These are phyloP conservation scores for Phytophthora pistaciae DNA, from an alignment of 352 stramenopile genomes.

Conservation along the genomic window DNA sequence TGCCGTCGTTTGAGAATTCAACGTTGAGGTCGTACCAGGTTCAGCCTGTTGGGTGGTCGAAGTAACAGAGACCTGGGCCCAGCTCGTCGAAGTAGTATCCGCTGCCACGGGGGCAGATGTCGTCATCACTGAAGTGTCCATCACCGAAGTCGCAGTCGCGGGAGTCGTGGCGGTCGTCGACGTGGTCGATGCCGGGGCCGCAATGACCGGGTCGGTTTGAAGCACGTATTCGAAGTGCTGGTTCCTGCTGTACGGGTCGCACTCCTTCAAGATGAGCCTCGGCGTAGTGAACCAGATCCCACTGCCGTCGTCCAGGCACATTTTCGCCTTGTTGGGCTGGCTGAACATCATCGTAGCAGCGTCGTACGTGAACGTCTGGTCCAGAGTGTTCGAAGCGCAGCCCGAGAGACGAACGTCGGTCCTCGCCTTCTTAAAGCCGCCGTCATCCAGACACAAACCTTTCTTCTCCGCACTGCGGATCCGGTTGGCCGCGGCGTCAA, in stretches of 20 bases:
- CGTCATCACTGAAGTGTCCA: not conserved
- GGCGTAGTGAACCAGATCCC: not conserved
- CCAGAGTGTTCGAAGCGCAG: slow-evolving; percentile 18
- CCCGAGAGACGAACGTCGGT: slow-evolving; percentile 10
- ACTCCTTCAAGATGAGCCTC: slow-evolving; percentile 12
- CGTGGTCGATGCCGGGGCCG: not conserved
- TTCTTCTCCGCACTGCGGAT: slow-evolving; percentile 11
- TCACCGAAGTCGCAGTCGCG: not conserved
- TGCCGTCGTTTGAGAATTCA: too few relatives aligned
- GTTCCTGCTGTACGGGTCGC: slow-evolving; percentile 19
- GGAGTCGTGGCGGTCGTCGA: not conserved
- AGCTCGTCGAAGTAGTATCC: not conserved
- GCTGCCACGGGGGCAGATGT: not conserved
- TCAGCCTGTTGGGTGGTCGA: not conserved
- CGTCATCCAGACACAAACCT: slow-evolving; percentile 34
- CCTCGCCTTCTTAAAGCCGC: slow-evolving; percentile 6
- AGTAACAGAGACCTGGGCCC: not conserved
- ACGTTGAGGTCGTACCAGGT: too few relatives aligned
- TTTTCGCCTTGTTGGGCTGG: slow-evolving; percentile 17
- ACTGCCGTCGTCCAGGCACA: slow-evolving; percentile 33
- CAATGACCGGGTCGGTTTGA: slow-evolving; percentile 1
- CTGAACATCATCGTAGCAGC: slow-evolving; percentile 13
- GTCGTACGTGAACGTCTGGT: slow-evolving; percentile 35
- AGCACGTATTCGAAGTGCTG: slow-evolving; percentile 17
- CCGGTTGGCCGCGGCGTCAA: slow-evolving; percentile 1